These are phyloP conservation scores for Naganishia cerealis DNA, from an alignment of 1,284 basidiomycete genomes.

Conservation along the genomic window DNA sequence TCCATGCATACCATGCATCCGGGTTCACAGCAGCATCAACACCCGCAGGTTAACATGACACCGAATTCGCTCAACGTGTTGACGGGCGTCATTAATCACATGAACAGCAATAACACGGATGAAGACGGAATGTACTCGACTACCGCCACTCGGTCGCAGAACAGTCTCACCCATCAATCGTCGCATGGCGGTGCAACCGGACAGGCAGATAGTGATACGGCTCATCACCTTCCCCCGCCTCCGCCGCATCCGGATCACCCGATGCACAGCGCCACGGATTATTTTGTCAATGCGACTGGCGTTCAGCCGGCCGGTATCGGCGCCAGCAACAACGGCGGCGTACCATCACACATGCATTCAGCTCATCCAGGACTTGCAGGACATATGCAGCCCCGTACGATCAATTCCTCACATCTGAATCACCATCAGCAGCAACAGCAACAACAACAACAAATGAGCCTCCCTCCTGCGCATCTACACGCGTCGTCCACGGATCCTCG, in stretches of 20 bases:
- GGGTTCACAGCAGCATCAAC: not conserved
- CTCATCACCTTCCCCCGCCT: constrained; percentile 7
- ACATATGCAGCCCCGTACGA: not conserved
- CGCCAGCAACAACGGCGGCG: not conserved
- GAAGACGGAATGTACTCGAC: constrained; percentile 19
- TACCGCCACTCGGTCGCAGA: not conserved
- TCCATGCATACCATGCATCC: not conserved
- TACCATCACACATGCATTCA: not conserved
- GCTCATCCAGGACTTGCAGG: not conserved
- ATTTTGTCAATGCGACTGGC: constrained; percentile 2
- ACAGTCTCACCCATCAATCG: not conserved
- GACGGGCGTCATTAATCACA: constrained; percentile 65
- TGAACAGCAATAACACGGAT: constrained; percentile 32
- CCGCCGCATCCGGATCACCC: constrained; percentile 27
- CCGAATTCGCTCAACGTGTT: constrained; percentile 84
- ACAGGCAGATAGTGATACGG: constrained; percentile 33
- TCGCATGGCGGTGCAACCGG: constrained; percentile 4
- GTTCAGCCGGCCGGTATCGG: not conserved
- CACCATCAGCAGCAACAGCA: constrained; percentile 25
- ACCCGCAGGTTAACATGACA: constrained; percentile 67
- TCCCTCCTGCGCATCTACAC: constrained; percentile 20
- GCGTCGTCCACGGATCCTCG: constrained; percentile 21
- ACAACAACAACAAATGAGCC: constrained; percentile 3
- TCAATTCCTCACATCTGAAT: not conserved
- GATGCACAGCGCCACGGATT: constrained; percentile 18